Base-by-base conservation (phyloP, 73 alveolate genomes). In the Breviolum minutum region DNA sequence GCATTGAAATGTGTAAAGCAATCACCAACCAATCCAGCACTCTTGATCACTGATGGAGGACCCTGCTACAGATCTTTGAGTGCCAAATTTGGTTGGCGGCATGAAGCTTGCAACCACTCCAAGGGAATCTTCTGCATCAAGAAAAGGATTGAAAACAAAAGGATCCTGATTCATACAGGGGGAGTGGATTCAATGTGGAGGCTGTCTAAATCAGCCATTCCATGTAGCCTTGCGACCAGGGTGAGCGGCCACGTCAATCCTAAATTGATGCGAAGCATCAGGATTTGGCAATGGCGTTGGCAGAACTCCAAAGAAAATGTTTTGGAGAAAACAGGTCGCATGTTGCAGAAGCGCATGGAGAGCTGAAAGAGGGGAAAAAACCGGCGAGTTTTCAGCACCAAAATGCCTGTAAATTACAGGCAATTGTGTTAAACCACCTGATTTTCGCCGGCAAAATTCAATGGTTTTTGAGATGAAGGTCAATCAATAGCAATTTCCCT, bases 271-370 rank as follows among this genome's bases (percentile, higher is more conserved):
- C 13, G 22, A 30, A 26, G 22, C 22, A 30, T 30, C 16, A 26
- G 80, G 40, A 70, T 70, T 70, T 70, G 80, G 80, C 80, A 70
- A 70, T 70, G 80, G 80, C 13, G 80, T 26, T 70, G 80, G 80
- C 80, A 70, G 40, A 26, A 70, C 29, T 30, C 40, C 22, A 26
- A 70, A 30, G 80, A 30, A 26, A 70, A 30, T 17, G 40, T 70
- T 70, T 70, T 70, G 80, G 22, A 30, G 22, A 17, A 6, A 26
- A 30, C 80, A 70, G 32, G 30, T 70, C 80, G 80, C 80, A 30
- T 30, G 29, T 30, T 9, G 29, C 13, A 70, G 22, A 70, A 70
- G 29, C 29, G 80, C 80, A 17, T 70, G 40, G 13, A 26, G 80
- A 8, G 13, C 40, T 70, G 80, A 8, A 11, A 8, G 16, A 6